phyloP scores from a whole-genome alignment of 768 basidiomycete species.

The Tulasnella sp. region DNA sequence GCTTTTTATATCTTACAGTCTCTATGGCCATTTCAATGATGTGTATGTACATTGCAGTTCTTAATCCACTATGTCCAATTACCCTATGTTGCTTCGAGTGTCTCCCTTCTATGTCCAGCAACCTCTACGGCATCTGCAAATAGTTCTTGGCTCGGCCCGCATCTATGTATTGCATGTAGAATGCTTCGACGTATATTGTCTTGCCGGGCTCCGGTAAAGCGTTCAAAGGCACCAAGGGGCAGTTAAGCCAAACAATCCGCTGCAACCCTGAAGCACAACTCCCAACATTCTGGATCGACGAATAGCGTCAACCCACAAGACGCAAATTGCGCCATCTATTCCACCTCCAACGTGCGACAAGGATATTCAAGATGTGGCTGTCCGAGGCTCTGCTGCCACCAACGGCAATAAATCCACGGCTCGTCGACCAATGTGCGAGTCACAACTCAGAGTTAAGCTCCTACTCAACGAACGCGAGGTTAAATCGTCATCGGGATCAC shows the following conservation, averaged over 20 bases:
- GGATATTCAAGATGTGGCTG: neutral
- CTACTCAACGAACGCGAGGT: neutral
- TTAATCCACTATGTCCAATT: neutral
- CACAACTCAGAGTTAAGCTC: neutral
- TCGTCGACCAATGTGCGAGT: neutral
- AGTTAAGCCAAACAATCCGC: too few relatives aligned
- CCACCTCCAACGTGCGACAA: neutral
- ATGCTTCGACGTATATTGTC: too few relatives aligned
- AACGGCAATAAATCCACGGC: neutral
- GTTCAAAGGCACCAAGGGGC: too few relatives aligned
- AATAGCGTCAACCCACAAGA: too few relatives aligned
- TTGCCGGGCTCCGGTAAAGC: too few relatives aligned
- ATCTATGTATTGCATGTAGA: too few relatives aligned
- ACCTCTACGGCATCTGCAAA: neutral
- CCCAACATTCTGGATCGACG: too few relatives aligned
- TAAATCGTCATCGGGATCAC: neutral
- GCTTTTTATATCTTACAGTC: conserved; percentile 6
- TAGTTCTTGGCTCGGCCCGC: too few relatives aligned
- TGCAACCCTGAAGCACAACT: too few relatives aligned
- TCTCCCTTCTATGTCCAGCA: neutral
- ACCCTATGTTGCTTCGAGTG: neutral
- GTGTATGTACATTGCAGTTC: conserved; percentile 9
- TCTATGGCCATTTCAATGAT: neutral
- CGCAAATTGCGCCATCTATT: neutral
- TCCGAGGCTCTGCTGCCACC: too few relatives aligned